Evolutionary conservation across 1,139 yeast genomes (phyloP).

Genomic region (Meyerozyma carpophila): DNA sequence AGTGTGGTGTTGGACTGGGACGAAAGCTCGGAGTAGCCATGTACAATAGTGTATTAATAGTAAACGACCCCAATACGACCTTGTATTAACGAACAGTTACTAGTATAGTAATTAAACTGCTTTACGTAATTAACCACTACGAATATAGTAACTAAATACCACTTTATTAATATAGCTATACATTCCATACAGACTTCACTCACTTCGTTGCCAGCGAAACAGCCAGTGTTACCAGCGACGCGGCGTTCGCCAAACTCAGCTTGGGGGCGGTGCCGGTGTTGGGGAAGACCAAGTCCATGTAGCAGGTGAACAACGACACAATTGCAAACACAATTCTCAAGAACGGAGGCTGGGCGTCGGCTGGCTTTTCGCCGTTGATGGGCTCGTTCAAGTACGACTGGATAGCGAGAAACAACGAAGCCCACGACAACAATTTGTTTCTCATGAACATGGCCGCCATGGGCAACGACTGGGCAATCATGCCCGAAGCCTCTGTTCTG

Average conservation of each 20-base stretch:
- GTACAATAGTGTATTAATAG: conserved; percentile 3
- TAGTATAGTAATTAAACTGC: too few species aligned
- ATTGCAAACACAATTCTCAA: conserved; percentile 43
- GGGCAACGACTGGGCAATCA: conserved; percentile 57
- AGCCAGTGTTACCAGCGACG: conserved; percentile 1
- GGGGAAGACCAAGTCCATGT: conserved; percentile 46
- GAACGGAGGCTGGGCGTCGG: conserved; percentile 33
- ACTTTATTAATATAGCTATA: too few species aligned
- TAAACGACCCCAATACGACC: too few species aligned
- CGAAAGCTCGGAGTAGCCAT: background rate
- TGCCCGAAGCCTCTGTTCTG: conserved; percentile 38
- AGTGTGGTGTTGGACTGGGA: conserved; percentile 31
- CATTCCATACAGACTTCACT: background rate
- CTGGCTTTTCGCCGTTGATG: conserved; percentile 13
- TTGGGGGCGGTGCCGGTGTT: conserved; percentile 24
- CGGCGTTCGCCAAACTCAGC: conserved; percentile 10
- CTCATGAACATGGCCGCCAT: conserved; percentile 64
- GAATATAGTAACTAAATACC: too few species aligned
- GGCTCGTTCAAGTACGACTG: conserved; percentile 38
- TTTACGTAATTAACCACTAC: too few species aligned
- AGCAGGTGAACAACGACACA: conserved; percentile 45
- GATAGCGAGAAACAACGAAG: conserved; percentile 35
- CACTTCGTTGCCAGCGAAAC: background rate
- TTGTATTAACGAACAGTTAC: too few species aligned
- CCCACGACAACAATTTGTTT: conserved; percentile 54